Conservation (phyloP, 2,329 filamentous ascomycete species). For the Pseudogymnoascus sp. region DNA sequence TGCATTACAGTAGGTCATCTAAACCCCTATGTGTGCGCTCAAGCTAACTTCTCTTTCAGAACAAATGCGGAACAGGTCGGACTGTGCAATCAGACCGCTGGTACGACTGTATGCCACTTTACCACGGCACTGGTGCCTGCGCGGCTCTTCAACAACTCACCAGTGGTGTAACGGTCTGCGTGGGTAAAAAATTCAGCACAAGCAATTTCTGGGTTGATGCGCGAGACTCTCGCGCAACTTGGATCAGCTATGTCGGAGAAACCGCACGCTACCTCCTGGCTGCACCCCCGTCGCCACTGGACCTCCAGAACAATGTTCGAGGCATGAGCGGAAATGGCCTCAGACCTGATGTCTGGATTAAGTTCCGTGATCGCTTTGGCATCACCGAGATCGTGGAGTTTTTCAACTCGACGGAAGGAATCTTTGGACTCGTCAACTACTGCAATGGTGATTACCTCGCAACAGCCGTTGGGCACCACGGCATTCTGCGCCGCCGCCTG, state of each 20-base stretch:
- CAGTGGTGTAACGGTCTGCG: constrained; percentile 48
- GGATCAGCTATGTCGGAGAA: constrained; percentile 73
- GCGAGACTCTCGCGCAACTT: constrained; percentile 58
- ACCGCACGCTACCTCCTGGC: constrained; percentile 68
- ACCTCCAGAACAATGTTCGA: constrained; percentile 51
- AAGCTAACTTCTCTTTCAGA: constrained; percentile 11
- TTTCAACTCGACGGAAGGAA: constrained; percentile 70
- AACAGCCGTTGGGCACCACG: constrained; percentile 64
- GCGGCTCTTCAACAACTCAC: constrained; percentile 22
- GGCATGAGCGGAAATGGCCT: constrained; percentile 61
- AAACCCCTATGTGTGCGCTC: neutral
- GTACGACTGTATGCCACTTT: constrained; percentile 71
- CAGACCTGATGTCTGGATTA: constrained; percentile 59
- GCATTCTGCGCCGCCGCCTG: constrained; percentile 48
- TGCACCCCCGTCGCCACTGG: constrained; percentile 54
- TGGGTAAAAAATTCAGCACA: constrained; percentile 61
- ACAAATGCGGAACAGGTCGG: constrained; percentile 16
- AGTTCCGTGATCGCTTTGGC: constrained; percentile 57
- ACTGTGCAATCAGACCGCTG: constrained; percentile 47
- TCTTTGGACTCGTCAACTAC: constrained; percentile 55
- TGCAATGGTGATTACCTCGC: constrained; percentile 55
- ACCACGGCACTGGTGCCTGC: constrained; percentile 61
- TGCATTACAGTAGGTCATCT: constrained; percentile 20
- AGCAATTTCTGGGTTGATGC: constrained; percentile 67
- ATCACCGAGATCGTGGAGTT: constrained; percentile 62